Base-by-base conservation (phyloP, 2,329 filamentous ascomycete genomes). In the Venturia asperata region DNA sequence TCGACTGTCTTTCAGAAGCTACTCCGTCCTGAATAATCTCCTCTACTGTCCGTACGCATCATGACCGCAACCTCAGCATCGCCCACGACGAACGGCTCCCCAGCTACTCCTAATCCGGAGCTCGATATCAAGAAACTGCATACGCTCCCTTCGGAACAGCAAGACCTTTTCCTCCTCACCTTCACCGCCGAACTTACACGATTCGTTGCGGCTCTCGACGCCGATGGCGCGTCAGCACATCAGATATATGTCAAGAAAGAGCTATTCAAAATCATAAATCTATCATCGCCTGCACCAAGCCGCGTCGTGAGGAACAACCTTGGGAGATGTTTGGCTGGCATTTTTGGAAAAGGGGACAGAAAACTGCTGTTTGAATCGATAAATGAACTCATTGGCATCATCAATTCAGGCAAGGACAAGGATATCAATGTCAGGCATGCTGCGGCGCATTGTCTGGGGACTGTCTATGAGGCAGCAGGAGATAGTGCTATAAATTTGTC, bases 301-400 rank as follows among this genome's bases (percentile, higher is more conserved):
- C 85, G 94, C 74, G 89, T 96, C 49, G 89, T 97, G 73, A 86
- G 94, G 71, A 94, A 93, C 77, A 95, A 93, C 74, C 76, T 97
- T 43, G 93, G 92, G 61, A 85, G 86, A 75, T 93, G 91, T 70
- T 88, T 97, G 69, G 88, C 88, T 52, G 87, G 89, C 71, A 87
- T 97, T 66, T 89, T 99, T 69, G 83, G 82, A 19, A 88, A 89
- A 68, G 94, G 94, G 15, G 93, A 97, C 77, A 85, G 93, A 68
- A 96, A 95, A 74, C 82, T 96, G 62, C 83, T 99, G 2, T 97
- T 95, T 73, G 94, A 99, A 76, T 95, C 91, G 0, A 89, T 97
- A 73, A 96, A 94, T 71, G 93, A 97, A 69, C 81, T 97, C 13
- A 81, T 92, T 11, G 81, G 78, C 13, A 86, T 96, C 65, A 75